These are phyloP conservation scores for Oehlia diaphana DNA, from an alignment of 192 early-diverging fungal genomes.

Conservation along the genomic window DNA sequence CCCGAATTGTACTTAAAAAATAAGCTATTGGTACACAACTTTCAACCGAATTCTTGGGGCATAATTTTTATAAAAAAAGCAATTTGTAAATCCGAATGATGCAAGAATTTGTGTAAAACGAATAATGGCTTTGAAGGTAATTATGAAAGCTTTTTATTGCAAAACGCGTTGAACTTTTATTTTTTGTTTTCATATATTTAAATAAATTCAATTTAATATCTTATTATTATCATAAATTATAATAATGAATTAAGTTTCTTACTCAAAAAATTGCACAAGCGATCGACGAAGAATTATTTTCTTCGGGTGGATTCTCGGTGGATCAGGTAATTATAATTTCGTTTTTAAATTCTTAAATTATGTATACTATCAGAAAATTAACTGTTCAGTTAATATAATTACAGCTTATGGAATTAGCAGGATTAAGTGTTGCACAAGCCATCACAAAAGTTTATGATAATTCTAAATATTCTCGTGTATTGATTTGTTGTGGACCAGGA, in stretches of 20 bases:
- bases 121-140: background rate
- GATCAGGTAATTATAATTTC: slow-evolving; percentile 73
- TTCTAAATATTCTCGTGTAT: slow-evolving; percentile 49
- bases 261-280: slow-evolving; percentile 65
- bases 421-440: slow-evolving; percentile 87
- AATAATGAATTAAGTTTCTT: slow-evolving; percentile 43
- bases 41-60: too few relatives aligned
- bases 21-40: too few relatives aligned
- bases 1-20: too few relatives aligned
- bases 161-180: too few relatives aligned
- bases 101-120: too few relatives aligned
- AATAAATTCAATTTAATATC: too few relatives aligned
- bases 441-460: slow-evolving; percentile 69
- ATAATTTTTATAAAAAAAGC: too few relatives aligned
- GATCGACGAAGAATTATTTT: slow-evolving; percentile 88
- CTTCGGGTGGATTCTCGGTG: slow-evolving; percentile 75
- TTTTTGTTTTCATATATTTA: background rate
- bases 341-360: too few relatives aligned
- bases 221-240: background rate
- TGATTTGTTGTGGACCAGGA: slow-evolving; percentile 81
- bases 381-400: too few relatives aligned
- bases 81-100: too few relatives aligned
- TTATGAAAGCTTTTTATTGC: background rate
- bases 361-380: too few relatives aligned
- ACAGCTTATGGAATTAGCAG: slow-evolving; percentile 57